These are phyloP conservation scores for Cladosporium sp. DNA, from an alignment of 2,329 filamentous ascomycete genomes.

Conservation along the genomic window DNA sequence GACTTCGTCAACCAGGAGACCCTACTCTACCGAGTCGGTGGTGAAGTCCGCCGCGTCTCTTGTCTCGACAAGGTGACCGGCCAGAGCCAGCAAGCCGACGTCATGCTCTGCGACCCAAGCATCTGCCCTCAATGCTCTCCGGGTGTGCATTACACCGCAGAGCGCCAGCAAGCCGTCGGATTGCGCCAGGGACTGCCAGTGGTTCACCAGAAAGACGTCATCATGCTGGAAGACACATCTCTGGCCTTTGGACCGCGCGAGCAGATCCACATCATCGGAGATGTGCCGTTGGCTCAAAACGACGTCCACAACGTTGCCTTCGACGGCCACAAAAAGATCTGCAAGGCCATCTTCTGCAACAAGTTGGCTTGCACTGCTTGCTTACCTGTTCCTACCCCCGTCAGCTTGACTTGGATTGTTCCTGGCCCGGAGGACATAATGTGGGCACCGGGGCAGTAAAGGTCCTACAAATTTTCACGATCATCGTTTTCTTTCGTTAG, in stretches of 20 bases:
- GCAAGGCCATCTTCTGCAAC: neutral
- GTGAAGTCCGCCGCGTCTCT: neutral
- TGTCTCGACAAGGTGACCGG: neutral
- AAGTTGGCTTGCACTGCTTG: neutral
- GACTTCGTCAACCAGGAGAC: neutral
- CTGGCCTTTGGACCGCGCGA: neutral
- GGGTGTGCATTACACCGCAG: too few relatives aligned
- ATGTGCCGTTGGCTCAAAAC: neutral
- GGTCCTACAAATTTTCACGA: too few relatives aligned
- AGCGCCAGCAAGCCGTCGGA: too few relatives aligned
- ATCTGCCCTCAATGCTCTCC: neutral
- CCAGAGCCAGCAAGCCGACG: neutral
- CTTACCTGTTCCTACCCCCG: too few relatives aligned
- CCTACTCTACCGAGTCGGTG: neutral
- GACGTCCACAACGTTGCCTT: neutral
- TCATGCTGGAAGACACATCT: neutral
- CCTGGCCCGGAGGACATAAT: too few relatives aligned
- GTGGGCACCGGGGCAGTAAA: too few relatives aligned
- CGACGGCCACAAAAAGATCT: neutral
- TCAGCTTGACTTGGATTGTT: too few relatives aligned
- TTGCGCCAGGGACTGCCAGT: neutral
- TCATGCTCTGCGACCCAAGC: neutral
- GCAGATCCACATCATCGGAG: neutral
- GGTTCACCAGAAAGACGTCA: neutral
- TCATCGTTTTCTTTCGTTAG: too few relatives aligned